Base-by-base conservation (phyloP, 345 rosid genomes). In the Heritiera fomes region DNA sequence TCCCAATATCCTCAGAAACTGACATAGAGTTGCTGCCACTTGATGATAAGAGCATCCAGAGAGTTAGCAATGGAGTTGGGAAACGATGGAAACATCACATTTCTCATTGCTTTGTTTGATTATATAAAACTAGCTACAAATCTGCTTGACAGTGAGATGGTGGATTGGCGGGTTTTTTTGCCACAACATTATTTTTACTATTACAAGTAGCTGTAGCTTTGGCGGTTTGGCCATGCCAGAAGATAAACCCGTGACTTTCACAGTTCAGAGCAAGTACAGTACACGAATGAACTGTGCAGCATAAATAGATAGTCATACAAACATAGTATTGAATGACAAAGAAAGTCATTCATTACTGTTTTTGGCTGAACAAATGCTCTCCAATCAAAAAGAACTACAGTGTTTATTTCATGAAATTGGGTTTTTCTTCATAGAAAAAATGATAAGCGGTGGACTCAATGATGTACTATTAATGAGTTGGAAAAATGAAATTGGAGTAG, bases 51-150 rank as follows among this genome's bases (percentile, higher is more conserved):
- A 60, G 20, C 14, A 75, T 28, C 69, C 78, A 46, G 45, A 15
- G 41, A 28, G 38, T 46, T 61, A 59, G 59, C 58, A 14, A 61
- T 75, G 59, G 52, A 74, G 77, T 74, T 74, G 13, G 76, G 28
- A n/a, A 18, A 10, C 50, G 77, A 73, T 73, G 77, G 78, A 45
- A 70, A 75, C 78, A 45, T 60, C 78, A 47, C 70, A 30, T 53
- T 72, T 6, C 63, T 53, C 32, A 41, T 10, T 11, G 46, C 38
- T 72, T 53, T 53, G 10, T 72, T 53, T 38, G 45, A 53, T 38
- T 28, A 53, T 52, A 9, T 12, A 47, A 28, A 70, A 49, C 56
- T 46, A 14, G 4, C n/a, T 30, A 14, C 46, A 3, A 49, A 49
- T 49, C 60, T 52, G 28, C 8, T 9, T 60, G 15, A 28, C 41